Evolutionary conservation across 345 rosid species (phyloP).

Genomic region (Rhizophora mangle): DNA sequence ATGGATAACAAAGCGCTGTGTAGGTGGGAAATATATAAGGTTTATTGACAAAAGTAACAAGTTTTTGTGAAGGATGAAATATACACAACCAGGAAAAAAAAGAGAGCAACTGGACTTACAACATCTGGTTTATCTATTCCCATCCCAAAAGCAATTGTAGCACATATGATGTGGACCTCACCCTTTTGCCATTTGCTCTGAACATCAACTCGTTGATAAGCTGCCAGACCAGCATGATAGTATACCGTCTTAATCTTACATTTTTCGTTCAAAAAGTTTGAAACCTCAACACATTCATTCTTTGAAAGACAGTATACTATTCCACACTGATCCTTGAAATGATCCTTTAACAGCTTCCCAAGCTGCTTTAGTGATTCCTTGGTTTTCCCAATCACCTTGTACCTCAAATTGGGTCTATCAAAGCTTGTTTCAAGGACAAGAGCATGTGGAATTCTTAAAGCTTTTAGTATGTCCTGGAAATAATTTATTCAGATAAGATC

Average conservation of each 20-base stretch:
- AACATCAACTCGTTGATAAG: slow-evolving; percentile 64
- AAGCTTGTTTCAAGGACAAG: slow-evolving; percentile 82
- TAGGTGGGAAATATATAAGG: not conserved
- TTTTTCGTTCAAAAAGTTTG: slow-evolving; percentile 67
- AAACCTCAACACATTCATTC: slow-evolving; percentile 75
- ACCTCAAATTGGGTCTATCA: slow-evolving; percentile 87
- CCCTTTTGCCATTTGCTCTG: slow-evolving; percentile 86
- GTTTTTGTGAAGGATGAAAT: not conserved
- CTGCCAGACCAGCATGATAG: slow-evolving; percentile 79
- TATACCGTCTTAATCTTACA: slow-evolving; percentile 67
- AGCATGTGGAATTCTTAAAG: slow-evolving; percentile 73
- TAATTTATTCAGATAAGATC: slow-evolving; percentile 6
- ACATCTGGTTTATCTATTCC: slow-evolving; percentile 96
- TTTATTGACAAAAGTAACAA: not conserved
- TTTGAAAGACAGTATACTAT: slow-evolving; percentile 86
- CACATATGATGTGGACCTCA: slow-evolving; percentile 79
- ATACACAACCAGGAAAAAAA: not conserved
- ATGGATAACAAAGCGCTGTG: slow-evolving; percentile 82
- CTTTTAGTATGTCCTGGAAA: slow-evolving; percentile 74
- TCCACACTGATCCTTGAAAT: slow-evolving; percentile 71
- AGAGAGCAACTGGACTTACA: slow-evolving; percentile 34
- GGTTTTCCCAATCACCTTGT: slow-evolving; percentile 72
- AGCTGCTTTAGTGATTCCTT: slow-evolving; percentile 82
- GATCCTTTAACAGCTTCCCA: slow-evolving; percentile 59
- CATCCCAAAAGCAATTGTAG: slow-evolving; percentile 95